These are phyloP conservation scores for Coelastrella sp. DNA, from an alignment of 139 green algal genomes.

Conservation along the genomic window DNA sequence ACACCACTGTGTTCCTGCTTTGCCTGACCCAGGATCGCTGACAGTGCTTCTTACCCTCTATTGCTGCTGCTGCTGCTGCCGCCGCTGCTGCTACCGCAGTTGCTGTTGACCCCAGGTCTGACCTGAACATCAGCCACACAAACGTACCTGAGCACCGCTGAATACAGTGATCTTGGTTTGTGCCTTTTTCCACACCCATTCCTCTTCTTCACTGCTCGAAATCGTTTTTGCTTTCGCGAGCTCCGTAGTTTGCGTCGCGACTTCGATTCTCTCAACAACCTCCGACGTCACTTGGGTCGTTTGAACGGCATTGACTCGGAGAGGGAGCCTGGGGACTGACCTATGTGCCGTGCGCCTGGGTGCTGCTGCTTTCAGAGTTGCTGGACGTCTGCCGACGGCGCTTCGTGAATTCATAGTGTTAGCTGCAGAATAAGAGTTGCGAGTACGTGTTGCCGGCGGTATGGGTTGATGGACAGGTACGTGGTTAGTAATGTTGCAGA, in stretches of 20 bases:
- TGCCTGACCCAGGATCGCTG: no score
- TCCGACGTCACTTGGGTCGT: not conserved
- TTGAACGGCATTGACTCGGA: not conserved
- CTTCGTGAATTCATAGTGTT: no score
- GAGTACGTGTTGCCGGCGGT: no score
- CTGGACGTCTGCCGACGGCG: not conserved
- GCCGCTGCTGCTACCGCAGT: no score
- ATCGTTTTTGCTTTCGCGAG: not conserved
- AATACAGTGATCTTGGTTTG: conserved; percentile 9
- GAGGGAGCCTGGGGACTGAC: not conserved
- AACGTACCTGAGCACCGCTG: conserved; percentile 1
- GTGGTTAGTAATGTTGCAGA: no score
- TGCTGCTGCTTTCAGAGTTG: not conserved
- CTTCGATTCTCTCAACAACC: not conserved
- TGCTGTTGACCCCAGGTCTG: no score
- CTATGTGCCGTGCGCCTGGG: not conserved
- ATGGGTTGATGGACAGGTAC: no score
- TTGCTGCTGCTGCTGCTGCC: no score
- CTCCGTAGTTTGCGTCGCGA: not conserved
- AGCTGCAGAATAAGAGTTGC: no score
- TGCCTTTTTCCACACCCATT: not conserved
- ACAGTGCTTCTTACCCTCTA: no score
- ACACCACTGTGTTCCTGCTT: no score
- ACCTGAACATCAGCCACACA: no score
- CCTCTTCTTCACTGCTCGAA: not conserved